These are phyloP conservation scores for Mycena pura DNA, from an alignment of 768 basidiomycete genomes.

Conservation along the genomic window DNA sequence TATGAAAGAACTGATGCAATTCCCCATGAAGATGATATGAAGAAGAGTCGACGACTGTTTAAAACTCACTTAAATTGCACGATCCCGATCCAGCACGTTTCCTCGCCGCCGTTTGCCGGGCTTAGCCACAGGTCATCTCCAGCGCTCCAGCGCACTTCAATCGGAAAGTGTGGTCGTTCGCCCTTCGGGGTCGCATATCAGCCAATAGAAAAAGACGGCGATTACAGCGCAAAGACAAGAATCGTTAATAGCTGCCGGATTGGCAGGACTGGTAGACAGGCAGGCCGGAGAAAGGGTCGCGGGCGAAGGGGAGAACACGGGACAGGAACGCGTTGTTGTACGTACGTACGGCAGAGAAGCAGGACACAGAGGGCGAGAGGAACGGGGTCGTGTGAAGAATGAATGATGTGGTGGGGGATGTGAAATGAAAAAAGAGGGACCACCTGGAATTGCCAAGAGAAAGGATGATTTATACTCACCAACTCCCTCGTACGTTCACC, in stretches of 20 bases:
- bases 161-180: constrained; percentile 86
- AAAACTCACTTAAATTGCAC: constrained; percentile 89
- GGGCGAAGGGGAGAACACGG: not conserved
- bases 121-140: constrained; percentile 94
- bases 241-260: too few relatives aligned
- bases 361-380: too few relatives aligned
- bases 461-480: constrained; percentile 11
- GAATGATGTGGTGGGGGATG: not conserved
- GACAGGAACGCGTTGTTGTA: too few relatives aligned
- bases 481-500: constrained; percentile 50
- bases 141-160: constrained; percentile 91
- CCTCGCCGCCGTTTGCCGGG: constrained; percentile 76
- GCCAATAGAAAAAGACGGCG: too few relatives aligned
- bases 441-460: too few relatives aligned
- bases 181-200: constrained; percentile 67
- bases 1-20: too few relatives aligned
- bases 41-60: too few relatives aligned
- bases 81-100: constrained; percentile 97
- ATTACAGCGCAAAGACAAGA: too few relatives aligned
- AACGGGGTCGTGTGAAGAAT: not conserved
- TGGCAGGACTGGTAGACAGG: too few relatives aligned
- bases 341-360: too few relatives aligned
- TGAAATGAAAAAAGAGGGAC: not conserved
- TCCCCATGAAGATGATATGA: too few relatives aligned
- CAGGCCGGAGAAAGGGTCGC: not conserved